Evolutionary conservation across 108 stramenopile species (phyloP).

Genomic region (Seminavis robusta): DNA sequence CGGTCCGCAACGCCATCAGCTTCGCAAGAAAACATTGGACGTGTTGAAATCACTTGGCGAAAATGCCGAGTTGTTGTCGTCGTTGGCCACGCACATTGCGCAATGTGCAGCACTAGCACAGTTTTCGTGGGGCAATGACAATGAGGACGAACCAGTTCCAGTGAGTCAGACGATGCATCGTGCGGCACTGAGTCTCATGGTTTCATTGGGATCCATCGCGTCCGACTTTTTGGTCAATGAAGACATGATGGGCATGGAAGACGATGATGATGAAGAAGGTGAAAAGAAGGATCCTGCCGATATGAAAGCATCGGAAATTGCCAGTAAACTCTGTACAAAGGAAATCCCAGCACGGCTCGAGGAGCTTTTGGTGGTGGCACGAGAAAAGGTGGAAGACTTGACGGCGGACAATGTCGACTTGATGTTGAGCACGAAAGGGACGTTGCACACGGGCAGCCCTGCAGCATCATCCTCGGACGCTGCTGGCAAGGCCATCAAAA

Average conservation of each 20-base stretch:
- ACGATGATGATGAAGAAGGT: slow-evolving; percentile 55
- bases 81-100: slow-evolving; percentile 11
- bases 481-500: slow-evolving; percentile 6
- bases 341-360: slow-evolving; percentile 24
- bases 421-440: too few species aligned
- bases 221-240: slow-evolving; percentile 43
- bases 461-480: too few species aligned
- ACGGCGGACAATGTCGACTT: background rate
- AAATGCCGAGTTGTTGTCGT: slow-evolving; percentile 10
- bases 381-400: background rate
- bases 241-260: slow-evolving; percentile 43
- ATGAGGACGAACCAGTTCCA: slow-evolving; percentile 15
- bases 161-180: slow-evolving; percentile 47
- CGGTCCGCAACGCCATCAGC: slow-evolving; percentile 28
- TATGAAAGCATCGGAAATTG: slow-evolving; percentile 57
- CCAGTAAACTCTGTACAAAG: slow-evolving; percentile 33
- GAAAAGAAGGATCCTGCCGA: too few species aligned
- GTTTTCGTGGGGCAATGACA: background rate
- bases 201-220: slow-evolving; percentile 55
- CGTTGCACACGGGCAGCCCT: too few species aligned
- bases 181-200: slow-evolving; percentile 52
- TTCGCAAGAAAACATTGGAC: slow-evolving; percentile 1
- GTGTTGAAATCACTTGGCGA: background rate
- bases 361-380: slow-evolving; percentile 10
- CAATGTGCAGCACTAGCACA: background rate